Percentiles rank a stretch among this genome's conserved stretches.
Conservation (phyloP, 2,329 filamentous ascomycete species). For the Emmonsiellopsis sp. region DNA sequence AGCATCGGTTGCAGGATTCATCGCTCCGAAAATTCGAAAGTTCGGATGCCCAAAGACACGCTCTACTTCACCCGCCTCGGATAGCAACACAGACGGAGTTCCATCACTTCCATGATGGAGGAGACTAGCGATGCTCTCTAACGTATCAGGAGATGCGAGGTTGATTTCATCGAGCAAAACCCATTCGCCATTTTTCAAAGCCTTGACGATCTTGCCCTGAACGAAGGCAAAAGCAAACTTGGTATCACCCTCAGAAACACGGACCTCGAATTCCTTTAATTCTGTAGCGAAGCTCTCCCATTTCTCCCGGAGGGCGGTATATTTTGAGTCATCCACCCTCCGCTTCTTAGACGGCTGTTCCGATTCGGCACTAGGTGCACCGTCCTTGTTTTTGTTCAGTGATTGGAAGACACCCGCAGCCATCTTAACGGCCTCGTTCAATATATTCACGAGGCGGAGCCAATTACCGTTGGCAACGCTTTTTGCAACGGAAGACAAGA, state of each 20-base stretch:
- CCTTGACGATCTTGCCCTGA: constrained; percentile 91
- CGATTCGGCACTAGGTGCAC: constrained; percentile 27
- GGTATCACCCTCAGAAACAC: constrained; percentile 59
- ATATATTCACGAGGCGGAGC: constrained; percentile 74
- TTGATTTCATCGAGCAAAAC: constrained; percentile 96
- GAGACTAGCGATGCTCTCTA: constrained; percentile 88
- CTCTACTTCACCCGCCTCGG: constrained; percentile 89
- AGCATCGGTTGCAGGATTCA: constrained; percentile 97
- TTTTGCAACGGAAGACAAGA: constrained; percentile 71
- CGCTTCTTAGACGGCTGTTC: constrained; percentile 65
- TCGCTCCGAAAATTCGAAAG: constrained; percentile 93
- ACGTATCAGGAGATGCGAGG: constrained; percentile 82
- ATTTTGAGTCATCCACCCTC: constrained; percentile 47
- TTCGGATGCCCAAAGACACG: constrained; percentile 80
- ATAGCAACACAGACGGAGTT: constrained; percentile 73
- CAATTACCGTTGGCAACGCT: constrained; percentile 75
- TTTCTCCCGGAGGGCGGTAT: constrained; percentile 50
- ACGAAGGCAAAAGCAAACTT: constrained; percentile 93
- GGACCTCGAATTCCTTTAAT: constrained; percentile 68
- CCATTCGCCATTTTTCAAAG: constrained; percentile 94
- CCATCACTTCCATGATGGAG: constrained; percentile 62
- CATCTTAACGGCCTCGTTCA: constrained; percentile 82
- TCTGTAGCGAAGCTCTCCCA: constrained; percentile 75
- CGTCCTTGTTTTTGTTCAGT: constrained; percentile 39
- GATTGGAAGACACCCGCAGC: constrained; percentile 61